Evolutionary conservation across 2,329 filamentous ascomycete genomes (phyloP), one percentile per base, ranked within the genome.

Genomic region (Aspergillus ibericus): DNA sequence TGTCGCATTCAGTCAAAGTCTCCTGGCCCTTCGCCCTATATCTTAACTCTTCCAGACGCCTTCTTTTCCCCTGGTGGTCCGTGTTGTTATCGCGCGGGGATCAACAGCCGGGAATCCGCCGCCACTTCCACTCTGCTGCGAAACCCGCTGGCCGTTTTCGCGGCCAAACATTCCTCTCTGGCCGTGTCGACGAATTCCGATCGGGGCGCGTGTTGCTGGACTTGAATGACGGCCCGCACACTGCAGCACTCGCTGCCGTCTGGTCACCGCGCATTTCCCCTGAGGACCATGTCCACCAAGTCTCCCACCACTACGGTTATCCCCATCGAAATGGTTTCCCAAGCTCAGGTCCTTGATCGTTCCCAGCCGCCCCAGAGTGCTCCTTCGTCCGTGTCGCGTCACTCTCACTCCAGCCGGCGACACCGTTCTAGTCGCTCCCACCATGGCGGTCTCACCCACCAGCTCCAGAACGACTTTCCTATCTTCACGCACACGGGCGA

Each of bases 401-500:
- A 85, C 58, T 82, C 83, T 13, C 76, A 81, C 55, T 82, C 81
- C 25, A 82, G 88, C 63, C 82, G 87, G 62, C 81, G 82, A 68
- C 89, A 90, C 75, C 87, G 91, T 66, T 90, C 92, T 70, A 88
- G 89, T 72, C 88, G 91, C 62, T 95, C 91, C 49, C 90, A 95
- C 72, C 86, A 89, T 68, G 91, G 91, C 58, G 88, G 88, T 61
- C 80, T 82, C 34, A 84, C 85, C 16, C 87, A 88, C 70, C 78
- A 86, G 22, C 85, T 90, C 42, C 89, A 90, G 71, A 97, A 97
- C 73, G 93, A 97, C 73, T 98, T 97, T 68, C 93, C 93, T 20
- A 80, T 96, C 71, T 98, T 97, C 76, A 88, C 87, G 51, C 88
- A 93, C 68, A 93, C 90, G 36, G 93, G 93, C 70, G 93, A 98